Evolutionary conservation across 2,329 filamentous ascomycete genomes (phyloP), one percentile per base, ranked within the genome.

Genomic region (Shiraia sp.): DNA sequence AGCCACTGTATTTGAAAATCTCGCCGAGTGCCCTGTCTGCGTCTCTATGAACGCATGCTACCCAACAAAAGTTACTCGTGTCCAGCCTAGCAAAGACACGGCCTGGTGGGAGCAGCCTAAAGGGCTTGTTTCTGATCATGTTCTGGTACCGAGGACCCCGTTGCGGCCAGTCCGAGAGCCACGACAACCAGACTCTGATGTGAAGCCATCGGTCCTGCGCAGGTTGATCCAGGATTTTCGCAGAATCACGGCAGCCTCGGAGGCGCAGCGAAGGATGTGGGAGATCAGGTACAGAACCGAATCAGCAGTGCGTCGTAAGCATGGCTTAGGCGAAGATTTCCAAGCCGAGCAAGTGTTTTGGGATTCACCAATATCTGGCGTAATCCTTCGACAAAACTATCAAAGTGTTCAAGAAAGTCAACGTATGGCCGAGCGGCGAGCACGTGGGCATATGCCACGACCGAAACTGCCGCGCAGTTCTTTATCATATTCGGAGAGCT

Each of bases 31-130:
- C 29, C 30, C 41, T n/a, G 35, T 42, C 12, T 56, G 53, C 41
- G 42, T 40, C 26, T 46, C 45, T 2, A 42, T 46, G 36, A 34
- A 38, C 35, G 42, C 42, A 14, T 30, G 15, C 10, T 40, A 46
- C 27, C 36, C 46, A 29, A 44, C 42, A 6, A 38, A 31, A 2
- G 24, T 47, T n/a, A 27, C 42, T 13, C 32, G 41, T 30, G 29
- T 36, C 9, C 37, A 47, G 13, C n/a, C 37, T 8, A 35, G 37
- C 28, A 32, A 36, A 10, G 40, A 51, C 14, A 16, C 43, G 16
- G 36, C 55, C 16, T 63, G 60, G 59, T 65, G 59, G 59, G 59
- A 63, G 45, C 51, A 23, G 9, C 37, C 45, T 23, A 46, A 45
- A 19, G 48, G 27, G 10, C 46, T 50, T 28, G 48, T 40, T n/a